Percentiles rank a stretch among this genome's conserved stretches.
Conservation (phyloP, 306 rosid species). For the Castanea crenata region DNA sequence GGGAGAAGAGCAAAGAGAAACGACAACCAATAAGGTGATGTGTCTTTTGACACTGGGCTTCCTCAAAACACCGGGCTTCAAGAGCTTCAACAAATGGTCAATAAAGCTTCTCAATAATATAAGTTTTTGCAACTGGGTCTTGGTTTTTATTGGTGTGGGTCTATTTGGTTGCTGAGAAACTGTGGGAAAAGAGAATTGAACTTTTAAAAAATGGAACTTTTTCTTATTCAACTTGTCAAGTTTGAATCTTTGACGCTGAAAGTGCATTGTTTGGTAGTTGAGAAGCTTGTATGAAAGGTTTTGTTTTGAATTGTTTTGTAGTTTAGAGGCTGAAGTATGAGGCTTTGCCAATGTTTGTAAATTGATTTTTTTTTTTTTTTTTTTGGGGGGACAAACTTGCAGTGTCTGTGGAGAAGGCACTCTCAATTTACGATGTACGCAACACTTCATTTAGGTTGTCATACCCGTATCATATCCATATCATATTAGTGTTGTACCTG, state of each 20-base stretch:
- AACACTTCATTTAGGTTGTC: too few species aligned
- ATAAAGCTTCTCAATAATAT: conserved; percentile 64
- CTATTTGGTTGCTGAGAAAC: background rate
- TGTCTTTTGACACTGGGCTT: conserved; percentile 61
- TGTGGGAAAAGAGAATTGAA: background rate
- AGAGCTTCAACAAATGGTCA: conserved; percentile 76
- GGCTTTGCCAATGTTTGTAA: background rate
- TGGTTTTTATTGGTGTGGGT: background rate
- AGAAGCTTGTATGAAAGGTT: background rate
- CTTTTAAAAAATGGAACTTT: background rate
- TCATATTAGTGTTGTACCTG: too few species aligned
- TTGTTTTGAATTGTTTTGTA: background rate
- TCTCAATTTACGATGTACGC: too few species aligned
- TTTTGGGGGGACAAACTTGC: conserved; percentile 12
- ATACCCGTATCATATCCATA: rapidly evolving
- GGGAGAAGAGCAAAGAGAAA: conserved; percentile 31
- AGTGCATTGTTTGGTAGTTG: background rate
- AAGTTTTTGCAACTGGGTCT: conserved; percentile 3
- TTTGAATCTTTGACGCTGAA: background rate
- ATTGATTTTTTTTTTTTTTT: background rate
- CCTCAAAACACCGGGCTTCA: conserved; percentile 67
- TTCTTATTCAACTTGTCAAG: background rate
- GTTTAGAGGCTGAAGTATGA: background rate
- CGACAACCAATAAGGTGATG: conserved; percentile 44
- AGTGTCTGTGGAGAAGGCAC: conserved; percentile 90